Percentiles rank a stretch among this genome's conserved stretches.
Evolutionary conservation across 805 yeast species (phyloP).

Genomic region (Wickerhamiella sergipiensis): DNA sequence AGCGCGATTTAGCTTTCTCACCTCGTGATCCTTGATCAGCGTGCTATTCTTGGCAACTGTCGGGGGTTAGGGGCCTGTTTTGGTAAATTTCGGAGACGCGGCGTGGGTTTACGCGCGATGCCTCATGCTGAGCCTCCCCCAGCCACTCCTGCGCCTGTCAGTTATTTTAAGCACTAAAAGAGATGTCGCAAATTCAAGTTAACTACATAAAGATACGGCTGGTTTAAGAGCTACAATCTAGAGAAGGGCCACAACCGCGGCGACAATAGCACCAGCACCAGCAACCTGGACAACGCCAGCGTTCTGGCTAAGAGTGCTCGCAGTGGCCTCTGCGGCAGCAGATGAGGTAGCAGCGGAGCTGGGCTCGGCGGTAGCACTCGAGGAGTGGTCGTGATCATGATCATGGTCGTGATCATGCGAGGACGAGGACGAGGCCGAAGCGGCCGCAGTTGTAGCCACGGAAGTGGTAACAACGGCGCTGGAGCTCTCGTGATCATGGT

Average conservation of each 20-base stretch:
- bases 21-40: too few relatives aligned
- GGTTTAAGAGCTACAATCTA: too few relatives aligned
- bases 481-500: conserved; percentile 1
- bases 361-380: not conserved
- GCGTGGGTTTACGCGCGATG: too few relatives aligned
- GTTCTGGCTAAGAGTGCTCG: not conserved
- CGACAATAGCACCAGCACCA: not conserved
- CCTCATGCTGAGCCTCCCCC: too few relatives aligned
- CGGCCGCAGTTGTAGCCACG: not conserved
- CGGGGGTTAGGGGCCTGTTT: not conserved
- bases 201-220: too few relatives aligned
- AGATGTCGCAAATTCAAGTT: too few relatives aligned
- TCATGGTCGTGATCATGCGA: not conserved
- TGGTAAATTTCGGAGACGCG: too few relatives aligned
- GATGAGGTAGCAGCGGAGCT: not conserved
- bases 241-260: not conserved
- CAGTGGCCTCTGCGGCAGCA: not conserved
- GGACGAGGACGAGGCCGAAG: not conserved
- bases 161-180: too few relatives aligned
- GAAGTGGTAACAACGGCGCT: not conserved
- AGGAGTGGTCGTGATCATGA: not conserved
- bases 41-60: not conserved
- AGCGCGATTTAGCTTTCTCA: too few relatives aligned
- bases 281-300: not conserved
- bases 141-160: too few relatives aligned